phyloP scores from a whole-genome alignment of 306 rosid species.

The Luffa acutangula region DNA sequence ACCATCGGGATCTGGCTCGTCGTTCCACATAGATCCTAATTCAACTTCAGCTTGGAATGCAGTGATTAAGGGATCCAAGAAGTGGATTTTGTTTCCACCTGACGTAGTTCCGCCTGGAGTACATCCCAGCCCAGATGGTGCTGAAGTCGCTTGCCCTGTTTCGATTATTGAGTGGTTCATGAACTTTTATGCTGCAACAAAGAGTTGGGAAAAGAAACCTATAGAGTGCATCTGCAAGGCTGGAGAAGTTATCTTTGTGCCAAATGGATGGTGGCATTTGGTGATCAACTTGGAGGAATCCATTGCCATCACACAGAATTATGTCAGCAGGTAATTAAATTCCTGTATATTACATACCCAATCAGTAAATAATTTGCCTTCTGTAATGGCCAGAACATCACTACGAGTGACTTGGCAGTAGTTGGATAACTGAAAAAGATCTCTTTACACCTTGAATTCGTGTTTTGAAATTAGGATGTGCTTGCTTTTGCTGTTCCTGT shows the following conservation, averaged over 20 bases:
- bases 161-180: conserved; percentile 96
- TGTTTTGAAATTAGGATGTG: background rate
- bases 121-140: conserved; percentile 94
- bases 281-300: conserved; percentile 94
- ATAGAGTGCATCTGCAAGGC: conserved; percentile 79
- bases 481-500: background rate
- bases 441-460: background rate
- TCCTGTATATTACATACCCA: background rate
- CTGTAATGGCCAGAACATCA: background rate
- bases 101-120: conserved; percentile 81
- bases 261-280: conserved; percentile 98
- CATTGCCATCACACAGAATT: conserved; percentile 87
- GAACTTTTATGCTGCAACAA: conserved; percentile 77
- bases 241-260: conserved; percentile 91
- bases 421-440: background rate
- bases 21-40: conserved; percentile 93
- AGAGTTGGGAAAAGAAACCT: conserved; percentile 68
- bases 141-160: conserved; percentile 88
- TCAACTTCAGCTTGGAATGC: conserved; percentile 98
- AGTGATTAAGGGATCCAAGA: conserved; percentile 84
- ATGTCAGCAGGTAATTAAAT: conserved; percentile 58
- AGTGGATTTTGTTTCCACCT: conserved; percentile 91
- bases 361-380: background rate
- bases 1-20: conserved; percentile 83
- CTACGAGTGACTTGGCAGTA: background rate